phyloP scores from a whole-genome alignment of 768 basidiomycete species.

The Rhizopogon vesiculosus region DNA sequence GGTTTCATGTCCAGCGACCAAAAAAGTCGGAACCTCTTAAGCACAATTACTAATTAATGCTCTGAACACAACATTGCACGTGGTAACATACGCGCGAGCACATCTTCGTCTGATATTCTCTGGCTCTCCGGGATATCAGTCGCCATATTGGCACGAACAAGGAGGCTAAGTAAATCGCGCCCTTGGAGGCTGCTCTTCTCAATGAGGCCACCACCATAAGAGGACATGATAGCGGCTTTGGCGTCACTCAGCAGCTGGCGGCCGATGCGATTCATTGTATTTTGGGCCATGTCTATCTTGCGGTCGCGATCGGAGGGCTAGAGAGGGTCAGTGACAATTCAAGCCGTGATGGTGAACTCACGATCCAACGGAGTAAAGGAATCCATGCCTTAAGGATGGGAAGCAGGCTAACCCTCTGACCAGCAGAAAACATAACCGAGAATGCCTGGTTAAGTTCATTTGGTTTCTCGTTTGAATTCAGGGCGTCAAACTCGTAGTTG shows the following conservation, averaged over 20 bases:
- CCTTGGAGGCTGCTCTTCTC: conserved; percentile 29
- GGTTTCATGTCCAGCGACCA: conserved; percentile 58
- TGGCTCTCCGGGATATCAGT: conserved; percentile 52
- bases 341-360: conserved; percentile 13
- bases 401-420: conserved; percentile 14
- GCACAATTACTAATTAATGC: neutral
- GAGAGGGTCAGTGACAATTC: neutral
- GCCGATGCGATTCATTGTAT: conserved; percentile 48
- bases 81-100: conserved; percentile 44
- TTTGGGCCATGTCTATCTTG: conserved; percentile 23
- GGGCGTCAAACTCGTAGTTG: conserved; percentile 30
- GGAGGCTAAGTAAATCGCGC: conserved; percentile 55
- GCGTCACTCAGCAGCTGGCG: conserved; percentile 43
- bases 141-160: conserved; percentile 62
- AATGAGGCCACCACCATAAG: conserved; percentile 22
- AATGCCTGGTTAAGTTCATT: conserved; percentile 32
- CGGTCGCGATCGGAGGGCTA: conserved; percentile 19
- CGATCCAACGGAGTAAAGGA: conserved; percentile 35
- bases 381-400: conserved; percentile 29
- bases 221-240: conserved; percentile 32
- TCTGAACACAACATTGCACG: too few species aligned
- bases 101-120: conserved; percentile 57
- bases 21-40: conserved; percentile 59
- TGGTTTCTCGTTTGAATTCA: conserved; percentile 17
- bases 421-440: conserved; percentile 21